These are phyloP conservation scores for Coemansia interrupta DNA, from an alignment of 192 early-diverging fungal species.

Conservation along the genomic window DNA sequence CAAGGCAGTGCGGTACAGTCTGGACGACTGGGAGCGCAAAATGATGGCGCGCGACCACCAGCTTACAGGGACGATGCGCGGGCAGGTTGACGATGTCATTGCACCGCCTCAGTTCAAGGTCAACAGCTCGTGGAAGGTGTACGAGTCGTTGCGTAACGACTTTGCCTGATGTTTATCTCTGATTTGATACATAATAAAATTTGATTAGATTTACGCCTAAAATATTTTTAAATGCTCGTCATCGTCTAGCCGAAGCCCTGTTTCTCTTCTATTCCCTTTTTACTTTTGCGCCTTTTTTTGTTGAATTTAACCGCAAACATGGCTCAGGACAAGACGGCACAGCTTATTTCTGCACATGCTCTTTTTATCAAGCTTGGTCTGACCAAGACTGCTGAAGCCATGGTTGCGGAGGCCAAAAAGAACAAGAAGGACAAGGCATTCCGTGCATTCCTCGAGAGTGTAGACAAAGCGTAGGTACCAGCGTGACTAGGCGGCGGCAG, in stretches of 20 bases:
- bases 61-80: constrained; percentile 66
- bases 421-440: constrained; percentile 9
- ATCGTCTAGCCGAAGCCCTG: too few species aligned
- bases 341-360: constrained; percentile 21
- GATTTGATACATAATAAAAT: constrained; percentile 2
- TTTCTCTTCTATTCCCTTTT: too few species aligned
- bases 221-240: too few species aligned
- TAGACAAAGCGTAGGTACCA: not conserved
- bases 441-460: constrained; percentile 12
- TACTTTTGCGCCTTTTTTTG: not conserved
- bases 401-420: constrained; percentile 22
- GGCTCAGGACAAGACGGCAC: constrained; percentile 12
- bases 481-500: too few species aligned
- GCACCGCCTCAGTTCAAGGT: constrained; percentile 65
- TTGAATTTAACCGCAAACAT: constrained; percentile 20
- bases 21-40: constrained; percentile 72
- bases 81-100: constrained; percentile 54
- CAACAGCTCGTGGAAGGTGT: constrained; percentile 70
- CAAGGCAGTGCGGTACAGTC: constrained; percentile 62
- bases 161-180: constrained; percentile 8
- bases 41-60: constrained; percentile 78
- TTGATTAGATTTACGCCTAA: not conserved
- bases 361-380: constrained; percentile 28
- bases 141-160: constrained; percentile 50
- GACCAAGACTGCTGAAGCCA: constrained; percentile 17